Conservation (phyloP, 2,329 filamentous ascomycete genomes). For the Escovopsis sp. region DNA sequence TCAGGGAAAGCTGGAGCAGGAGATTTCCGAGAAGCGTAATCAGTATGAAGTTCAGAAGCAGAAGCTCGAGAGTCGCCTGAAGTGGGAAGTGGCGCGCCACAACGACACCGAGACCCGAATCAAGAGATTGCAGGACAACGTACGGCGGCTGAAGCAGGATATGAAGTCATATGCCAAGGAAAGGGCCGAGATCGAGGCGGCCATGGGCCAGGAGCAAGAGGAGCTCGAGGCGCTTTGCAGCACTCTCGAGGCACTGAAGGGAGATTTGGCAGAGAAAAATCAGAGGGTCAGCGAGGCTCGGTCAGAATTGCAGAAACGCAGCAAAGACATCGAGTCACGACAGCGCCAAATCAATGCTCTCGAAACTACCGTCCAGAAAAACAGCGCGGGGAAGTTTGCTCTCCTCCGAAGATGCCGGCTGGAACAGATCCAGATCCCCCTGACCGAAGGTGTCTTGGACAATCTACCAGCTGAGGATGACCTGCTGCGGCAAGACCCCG, state of each 20-base stretch:
- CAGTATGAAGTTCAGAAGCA: slow-evolving; percentile 78
- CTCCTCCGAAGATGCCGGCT: slow-evolving; percentile 81
- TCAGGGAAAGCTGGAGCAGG: slow-evolving; percentile 83
- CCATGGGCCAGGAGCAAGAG: slow-evolving; percentile 56
- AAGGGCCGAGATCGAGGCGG: slow-evolving; percentile 59
- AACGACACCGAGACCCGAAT: slow-evolving; percentile 53
- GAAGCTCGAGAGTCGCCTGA: slow-evolving; percentile 48
- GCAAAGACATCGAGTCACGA: slow-evolving; percentile 61
- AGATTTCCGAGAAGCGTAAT: slow-evolving; percentile 72
- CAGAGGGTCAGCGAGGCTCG: slow-evolving; percentile 68
- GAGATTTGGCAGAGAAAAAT: slow-evolving; percentile 51
- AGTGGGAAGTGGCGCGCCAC: slow-evolving; percentile 39
- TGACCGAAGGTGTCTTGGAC: slow-evolving; percentile 64
- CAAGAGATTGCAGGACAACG: slow-evolving; percentile 48
- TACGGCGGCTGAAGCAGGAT: slow-evolving; percentile 51
- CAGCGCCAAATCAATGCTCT: slow-evolving; percentile 62
- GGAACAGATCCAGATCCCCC: slow-evolving; percentile 78
- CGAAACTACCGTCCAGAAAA: slow-evolving; percentile 78
- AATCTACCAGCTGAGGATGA: slow-evolving; percentile 77
- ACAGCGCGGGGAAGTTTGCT: slow-evolving; percentile 69
- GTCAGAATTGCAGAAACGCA: slow-evolving; percentile 67
- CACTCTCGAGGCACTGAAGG: slow-evolving; percentile 52
- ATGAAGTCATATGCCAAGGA: slow-evolving; percentile 57
- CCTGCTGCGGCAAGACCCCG: slow-evolving; percentile 59
- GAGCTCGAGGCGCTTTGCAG: slow-evolving; percentile 66